Base-by-base conservation (phyloP, 345 rosid species). In the Lepidium sativum region DNA sequence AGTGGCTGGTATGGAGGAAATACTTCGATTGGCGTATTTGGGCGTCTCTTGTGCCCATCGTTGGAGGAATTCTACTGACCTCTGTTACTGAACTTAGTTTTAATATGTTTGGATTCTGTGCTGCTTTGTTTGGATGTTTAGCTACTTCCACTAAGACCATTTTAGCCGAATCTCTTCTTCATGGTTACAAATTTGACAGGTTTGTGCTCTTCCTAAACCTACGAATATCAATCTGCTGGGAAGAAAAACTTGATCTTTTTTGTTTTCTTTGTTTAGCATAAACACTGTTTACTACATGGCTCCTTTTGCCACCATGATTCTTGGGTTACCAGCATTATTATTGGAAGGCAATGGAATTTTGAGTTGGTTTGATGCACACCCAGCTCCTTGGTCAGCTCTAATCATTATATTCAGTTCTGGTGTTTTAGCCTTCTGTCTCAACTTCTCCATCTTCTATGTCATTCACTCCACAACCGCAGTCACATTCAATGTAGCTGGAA, bases 271-370 rank as follows among this genome's bases (percentile, higher is more conserved):
- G 8, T 63, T 4, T 54, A 90, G 97, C 82, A 94, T 94, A 71
- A 94, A 94, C 88, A 94, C 97, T 0, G 99, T 94, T 52, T 94
- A 90, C 84, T 94, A 94, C 78, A 94, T 94, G 99, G 97, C 99
- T 9, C 99, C 99, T 54, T 86, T 81, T 57, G 99, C 99, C 52
- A 94, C 97, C 69, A 81, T 91, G 97, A 91, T 94, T 49, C 74
- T 94, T 77, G 95, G 84, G 56, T 33, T 86, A 45, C 99, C 99
- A 6, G 97, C 99, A 1, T 6, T 94, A 53, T 65, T 94, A 53
- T 82, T 94, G 2, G 99, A 94, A 86, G 99, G 99, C 34, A 66
- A 65, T 15, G 97, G 99, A 35, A 74, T 94, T 54, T 0, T 90
- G 47, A 80, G 79, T 21, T 94, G 97, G 99, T 76, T 94, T 78